Percentiles rank a stretch among this genome's conserved stretches.
These are phyloP conservation scores for Trichoderma brevicompactum DNA, from an alignment of 2,329 filamentous ascomycete species.

Conservation along the genomic window DNA sequence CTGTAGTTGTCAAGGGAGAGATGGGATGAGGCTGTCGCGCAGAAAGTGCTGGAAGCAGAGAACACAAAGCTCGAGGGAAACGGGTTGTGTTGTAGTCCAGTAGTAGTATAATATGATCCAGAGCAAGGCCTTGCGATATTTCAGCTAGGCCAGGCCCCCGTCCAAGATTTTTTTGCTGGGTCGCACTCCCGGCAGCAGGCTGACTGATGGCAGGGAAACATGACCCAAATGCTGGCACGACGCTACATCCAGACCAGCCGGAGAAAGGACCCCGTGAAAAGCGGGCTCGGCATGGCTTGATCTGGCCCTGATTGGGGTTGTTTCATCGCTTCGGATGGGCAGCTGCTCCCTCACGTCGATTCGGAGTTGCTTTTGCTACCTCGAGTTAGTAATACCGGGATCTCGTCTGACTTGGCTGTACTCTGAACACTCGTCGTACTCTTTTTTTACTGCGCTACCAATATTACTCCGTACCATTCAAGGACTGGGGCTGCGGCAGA, in stretches of 20 bases:
- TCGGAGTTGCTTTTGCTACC: not conserved
- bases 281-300: constrained; percentile 29
- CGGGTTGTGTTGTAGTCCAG: no score
- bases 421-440: no score
- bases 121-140: constrained; percentile 22
- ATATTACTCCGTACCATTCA: no score
- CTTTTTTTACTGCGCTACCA: not conserved
- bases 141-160: constrained; percentile 1
- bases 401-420: no score
- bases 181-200: not conserved
- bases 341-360: not conserved
- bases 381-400: not conserved
- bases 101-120: not conserved
- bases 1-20: no score
- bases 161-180: constrained; percentile 8
- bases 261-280: constrained; percentile 35
- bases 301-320: constrained; percentile 26
- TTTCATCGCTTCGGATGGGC: constrained; percentile 1
- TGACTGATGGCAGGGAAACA: constrained; percentile 7
- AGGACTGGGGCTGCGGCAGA: not conserved
- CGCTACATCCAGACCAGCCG: constrained; percentile 15
- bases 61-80: not conserved
- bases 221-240: not conserved
- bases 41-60: not conserved
- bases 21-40: not conserved